Percentiles rank a stretch among this genome's conserved stretches.
phyloP scores from a whole-genome alignment of 495 filamentous ascomycete species.

The Gamarada debralockiae region DNA sequence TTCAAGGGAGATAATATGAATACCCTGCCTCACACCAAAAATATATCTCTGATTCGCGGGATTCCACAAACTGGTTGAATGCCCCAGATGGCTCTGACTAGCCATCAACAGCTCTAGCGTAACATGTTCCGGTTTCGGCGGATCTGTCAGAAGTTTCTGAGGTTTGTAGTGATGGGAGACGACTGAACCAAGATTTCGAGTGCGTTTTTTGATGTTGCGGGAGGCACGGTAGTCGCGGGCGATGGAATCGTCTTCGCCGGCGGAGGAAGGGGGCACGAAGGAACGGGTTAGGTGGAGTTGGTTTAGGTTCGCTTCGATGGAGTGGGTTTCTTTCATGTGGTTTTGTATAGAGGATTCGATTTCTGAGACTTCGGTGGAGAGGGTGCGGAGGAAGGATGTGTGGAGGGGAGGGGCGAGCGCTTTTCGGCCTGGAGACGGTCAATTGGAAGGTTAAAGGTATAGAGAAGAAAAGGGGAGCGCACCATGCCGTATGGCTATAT shows the following conservation, averaged over 20 bases:
- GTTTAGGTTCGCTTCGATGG: slow-evolving; percentile 17
- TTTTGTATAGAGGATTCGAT: slow-evolving; percentile 13
- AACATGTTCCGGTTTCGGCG: slow-evolving; percentile 71
- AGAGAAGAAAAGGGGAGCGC: slow-evolving; percentile 10
- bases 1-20: slow-evolving; percentile 93
- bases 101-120: slow-evolving; percentile 92
- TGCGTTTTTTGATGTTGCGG: slow-evolving; percentile 23
- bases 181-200: slow-evolving; percentile 46
- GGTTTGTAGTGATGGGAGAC: slow-evolving; percentile 61
- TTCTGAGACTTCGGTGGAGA: slow-evolving; percentile 15
- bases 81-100: slow-evolving; percentile 85
- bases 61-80: slow-evolving; percentile 91
- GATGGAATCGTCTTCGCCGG: slow-evolving; percentile 14
- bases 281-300: slow-evolving; percentile 10
- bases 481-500: slow-evolving; percentile 45
- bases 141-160: slow-evolving; percentile 59
- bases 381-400: slow-evolving; percentile 30
- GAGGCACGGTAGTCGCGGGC: slow-evolving; percentile 1
- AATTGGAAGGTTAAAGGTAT: slow-evolving; percentile 16
- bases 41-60: slow-evolving; percentile 94
- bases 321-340: slow-evolving; percentile 14
- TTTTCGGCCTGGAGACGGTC: slow-evolving; percentile 34
- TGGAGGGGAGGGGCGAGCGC: slow-evolving; percentile 37
- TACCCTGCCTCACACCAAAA: slow-evolving; percentile 81
- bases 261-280: slow-evolving; percentile 14